Percentiles rank a stretch among this genome's conserved stretches.
Conservation (phyloP, 2,329 filamentous ascomycete species). For the Fusarium xyrophilum region DNA sequence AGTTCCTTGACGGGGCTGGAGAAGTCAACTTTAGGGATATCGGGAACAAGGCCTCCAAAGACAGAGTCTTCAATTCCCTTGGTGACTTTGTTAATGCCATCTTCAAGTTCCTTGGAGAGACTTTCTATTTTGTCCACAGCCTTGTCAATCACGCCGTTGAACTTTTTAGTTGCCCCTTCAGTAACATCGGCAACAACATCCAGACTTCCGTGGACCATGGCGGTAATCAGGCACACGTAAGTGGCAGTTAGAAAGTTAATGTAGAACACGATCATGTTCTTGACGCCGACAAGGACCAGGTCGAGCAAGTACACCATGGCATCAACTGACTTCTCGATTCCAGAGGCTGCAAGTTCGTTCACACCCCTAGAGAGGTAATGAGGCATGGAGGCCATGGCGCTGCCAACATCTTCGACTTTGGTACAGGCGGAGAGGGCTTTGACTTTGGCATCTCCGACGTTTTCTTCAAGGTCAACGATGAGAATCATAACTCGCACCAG, state of each 20-base stretch:
- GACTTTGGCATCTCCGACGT: conserved; percentile 76
- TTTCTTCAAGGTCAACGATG: conserved; percentile 72
- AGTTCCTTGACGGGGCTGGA: conserved; percentile 69
- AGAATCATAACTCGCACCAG: conserved; percentile 82
- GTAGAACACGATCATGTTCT: conserved; percentile 88
- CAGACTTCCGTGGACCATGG: conserved; percentile 80
- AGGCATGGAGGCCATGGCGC: conserved; percentile 97
- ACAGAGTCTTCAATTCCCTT: conserved; percentile 54
- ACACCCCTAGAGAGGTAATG: conserved; percentile 90
- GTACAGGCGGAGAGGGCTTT: conserved; percentile 90
- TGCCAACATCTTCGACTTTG: conserved; percentile 90
- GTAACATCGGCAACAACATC: conserved; percentile 67
- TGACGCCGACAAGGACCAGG: conserved; percentile 80
- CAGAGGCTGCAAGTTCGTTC: conserved; percentile 81
- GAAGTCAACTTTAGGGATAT: conserved; percentile 67
- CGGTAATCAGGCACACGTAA: conserved; percentile 86
- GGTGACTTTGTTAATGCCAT: conserved; percentile 59
- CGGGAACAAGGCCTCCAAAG: conserved; percentile 56
- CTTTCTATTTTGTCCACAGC: conserved; percentile 67
- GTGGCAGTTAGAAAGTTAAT: conserved; percentile 92
- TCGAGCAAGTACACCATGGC: conserved; percentile 81
- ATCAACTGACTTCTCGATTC: conserved; percentile 80
- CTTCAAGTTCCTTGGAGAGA: conserved; percentile 57
- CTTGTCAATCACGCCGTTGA: conserved; percentile 58
- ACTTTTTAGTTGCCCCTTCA: conserved; percentile 58